These are phyloP conservation scores for Dactylellina leptospora DNA, from an alignment of 2,329 filamentous ascomycete genomes.

Conservation along the genomic window DNA sequence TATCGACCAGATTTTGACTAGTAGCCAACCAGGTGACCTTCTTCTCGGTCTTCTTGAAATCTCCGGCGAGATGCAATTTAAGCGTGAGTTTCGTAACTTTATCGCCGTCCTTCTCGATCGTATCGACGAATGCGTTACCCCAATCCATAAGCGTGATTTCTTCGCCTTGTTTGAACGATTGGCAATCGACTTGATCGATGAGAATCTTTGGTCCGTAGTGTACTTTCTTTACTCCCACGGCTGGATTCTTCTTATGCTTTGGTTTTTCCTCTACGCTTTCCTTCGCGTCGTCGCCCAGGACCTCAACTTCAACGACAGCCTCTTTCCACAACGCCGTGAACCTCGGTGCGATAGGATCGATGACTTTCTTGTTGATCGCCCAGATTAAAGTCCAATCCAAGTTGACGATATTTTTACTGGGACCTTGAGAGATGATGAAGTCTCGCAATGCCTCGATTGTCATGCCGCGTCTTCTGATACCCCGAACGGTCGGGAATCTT, in stretches of 20 bases:
- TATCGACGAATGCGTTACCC: constrained; percentile 85
- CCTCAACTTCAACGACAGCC: constrained; percentile 74
- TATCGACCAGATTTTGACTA: constrained; percentile 78
- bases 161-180: constrained; percentile 81
- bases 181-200: constrained; percentile 86
- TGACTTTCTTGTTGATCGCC: constrained; percentile 80
- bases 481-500: constrained; percentile 83
- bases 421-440: constrained; percentile 85
- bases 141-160: constrained; percentile 97
- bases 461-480: constrained; percentile 79
- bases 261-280: constrained; percentile 77
- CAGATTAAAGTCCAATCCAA: constrained; percentile 83
- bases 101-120: constrained; percentile 67
- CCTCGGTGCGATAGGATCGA: constrained; percentile 77
- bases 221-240: constrained; percentile 85
- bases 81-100: constrained; percentile 76
- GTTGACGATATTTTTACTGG: constrained; percentile 81
- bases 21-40: constrained; percentile 93
- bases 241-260: constrained; percentile 87
- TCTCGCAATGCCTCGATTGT: constrained; percentile 80
- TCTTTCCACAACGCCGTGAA: constrained; percentile 77
- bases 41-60: constrained; percentile 94
- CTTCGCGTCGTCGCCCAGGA: constrained; percentile 70
- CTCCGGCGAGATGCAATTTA: constrained; percentile 84
- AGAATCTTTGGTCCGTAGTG: constrained; percentile 77